Evolutionary conservation across 2,329 filamentous ascomycete genomes (phyloP), one percentile per base, ranked within the genome.

Genomic region (Microdochium nivale): DNA sequence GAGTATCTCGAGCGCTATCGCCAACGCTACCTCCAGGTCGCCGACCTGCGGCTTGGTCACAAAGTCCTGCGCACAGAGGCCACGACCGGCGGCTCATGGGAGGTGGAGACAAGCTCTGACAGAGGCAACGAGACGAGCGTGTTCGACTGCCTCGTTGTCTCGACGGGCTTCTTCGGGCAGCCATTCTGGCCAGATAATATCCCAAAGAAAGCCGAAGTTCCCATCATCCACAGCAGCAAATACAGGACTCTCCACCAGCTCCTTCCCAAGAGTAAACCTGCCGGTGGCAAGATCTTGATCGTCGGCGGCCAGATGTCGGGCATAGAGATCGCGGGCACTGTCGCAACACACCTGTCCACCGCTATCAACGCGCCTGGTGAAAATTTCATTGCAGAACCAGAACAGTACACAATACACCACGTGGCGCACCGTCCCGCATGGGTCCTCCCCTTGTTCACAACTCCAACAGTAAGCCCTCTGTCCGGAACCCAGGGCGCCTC

Each of bases 271-370:
- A 63, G 69, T 2, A 51, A 55, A 11, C 49, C 52, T 3, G 59
- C 61, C 0, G 73, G 73, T 1, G 78, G 80, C 19, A 88, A 84
- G 60, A 81, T 94, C 16, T 73, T 90, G 1, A 74, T 95, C 0
- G 80, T 90, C 1, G 89, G 89, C 1, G 88, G 88, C 0, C 87
- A 90, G 59, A 90, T 94, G 78, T 92, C 88, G 2, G 88, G 88
- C 0, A 80, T 87, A 4, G 89, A 95, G 69, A 85, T 86, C 48
- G 85, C 88, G 0, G 84, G 81, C 10, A 83, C 84, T 2, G 79
- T 91, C 49, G 87, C 87, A 11, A 75, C 81, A 3, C 82, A 90
- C 55, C 66, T 92, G 1, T 91, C 88, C 0, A 82, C 82, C 5
- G 77, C 78, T 2, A 66, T 68, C 13, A 72, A 86, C 62, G 77